Base-by-base conservation (phyloP, 768 basidiomycete genomes). In the Leccinum variicolor region DNA sequence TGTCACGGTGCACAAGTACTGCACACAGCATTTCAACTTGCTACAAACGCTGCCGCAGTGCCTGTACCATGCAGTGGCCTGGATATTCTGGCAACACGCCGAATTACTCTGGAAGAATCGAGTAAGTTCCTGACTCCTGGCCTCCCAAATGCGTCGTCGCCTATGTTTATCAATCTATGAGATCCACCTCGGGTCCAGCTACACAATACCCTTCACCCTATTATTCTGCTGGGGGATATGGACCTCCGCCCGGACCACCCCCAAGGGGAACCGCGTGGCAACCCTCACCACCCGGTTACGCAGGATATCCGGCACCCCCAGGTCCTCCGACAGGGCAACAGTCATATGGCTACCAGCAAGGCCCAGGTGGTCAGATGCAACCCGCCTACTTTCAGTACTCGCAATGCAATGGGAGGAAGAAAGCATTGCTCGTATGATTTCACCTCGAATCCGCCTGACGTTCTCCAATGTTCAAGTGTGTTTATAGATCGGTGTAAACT, bases 401-500 rank as follows among this genome's bases (percentile, higher is more conserved):
- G 3, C 91, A 92, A 64, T 97, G 95, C 68, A 92, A 76, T 19
- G 92, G 94, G 29, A 85, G 79, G 73, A 88, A 87, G 73, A 98
- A 94, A 73, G 96, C 94, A 0, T 78, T 98, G 11, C 89, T 88
- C 57, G 92, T 94, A 71, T 59, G 89, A 73, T 25, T 47, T 28
- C 10, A 28, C 17, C 49, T 26, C 25, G 25, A 45, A 34, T 15
- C 4, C 21, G 10, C 13, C n/a, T 45, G 10, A 26, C 52, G 6
- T 56, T 28, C 39, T 26, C 21, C 31, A 51, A 34, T 17, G 11
- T 25, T 59, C 19, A 58, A 10, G 2, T 3, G 2, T 4, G 5
- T 45, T 33, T 39, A 10, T 62, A 93, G 92, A 85, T 97, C 62
- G 95, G 95, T 0, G 91, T 97, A 64, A 93, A 93, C 71, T 98